Percentiles rank a stretch among this genome's conserved stretches.
These are phyloP conservation scores for Echinosophora koreensis DNA, from an alignment of 306 rosid genomes.

Conservation along the genomic window DNA sequence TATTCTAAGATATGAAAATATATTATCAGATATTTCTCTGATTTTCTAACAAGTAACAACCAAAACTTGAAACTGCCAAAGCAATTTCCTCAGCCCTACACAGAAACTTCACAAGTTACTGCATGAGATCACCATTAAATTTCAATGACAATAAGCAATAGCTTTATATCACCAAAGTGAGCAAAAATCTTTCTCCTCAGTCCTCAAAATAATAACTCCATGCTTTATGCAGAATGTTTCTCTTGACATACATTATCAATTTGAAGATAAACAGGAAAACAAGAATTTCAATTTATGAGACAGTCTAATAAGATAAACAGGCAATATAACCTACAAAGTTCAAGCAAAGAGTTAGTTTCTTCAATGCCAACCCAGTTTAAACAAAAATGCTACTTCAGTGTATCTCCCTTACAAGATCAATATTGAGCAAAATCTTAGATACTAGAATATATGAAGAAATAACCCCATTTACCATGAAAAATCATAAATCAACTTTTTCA, in stretches of 20 bases:
- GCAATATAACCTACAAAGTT: not conserved
- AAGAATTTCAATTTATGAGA: not conserved
- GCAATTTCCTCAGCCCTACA: not conserved
- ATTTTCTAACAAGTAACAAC: not conserved
- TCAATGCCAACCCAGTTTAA: not conserved
- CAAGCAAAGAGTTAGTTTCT: not conserved
- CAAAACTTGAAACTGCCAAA: not conserved
- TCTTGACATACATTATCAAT: not conserved
- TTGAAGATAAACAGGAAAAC: not conserved
- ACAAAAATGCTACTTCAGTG: not conserved
- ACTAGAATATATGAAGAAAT: not conserved
- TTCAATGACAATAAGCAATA: too few relatives aligned
- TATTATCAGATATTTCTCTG: too few relatives aligned
- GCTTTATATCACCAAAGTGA: too few relatives aligned
- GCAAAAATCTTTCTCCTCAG: too few relatives aligned
- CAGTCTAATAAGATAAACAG: not conserved
- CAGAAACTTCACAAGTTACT: slow-evolving; percentile 1
- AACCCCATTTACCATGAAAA: slow-evolving; percentile 1
- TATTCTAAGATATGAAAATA: too few relatives aligned
- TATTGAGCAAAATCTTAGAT: not conserved
- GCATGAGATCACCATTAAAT: not conserved
- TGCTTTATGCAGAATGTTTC: not conserved
- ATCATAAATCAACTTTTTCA: not conserved
- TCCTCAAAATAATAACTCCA: too few relatives aligned
- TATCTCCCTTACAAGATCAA: not conserved